Base-by-base conservation (phyloP, 805 yeast genomes). In the Yamadazyma insecticola region DNA sequence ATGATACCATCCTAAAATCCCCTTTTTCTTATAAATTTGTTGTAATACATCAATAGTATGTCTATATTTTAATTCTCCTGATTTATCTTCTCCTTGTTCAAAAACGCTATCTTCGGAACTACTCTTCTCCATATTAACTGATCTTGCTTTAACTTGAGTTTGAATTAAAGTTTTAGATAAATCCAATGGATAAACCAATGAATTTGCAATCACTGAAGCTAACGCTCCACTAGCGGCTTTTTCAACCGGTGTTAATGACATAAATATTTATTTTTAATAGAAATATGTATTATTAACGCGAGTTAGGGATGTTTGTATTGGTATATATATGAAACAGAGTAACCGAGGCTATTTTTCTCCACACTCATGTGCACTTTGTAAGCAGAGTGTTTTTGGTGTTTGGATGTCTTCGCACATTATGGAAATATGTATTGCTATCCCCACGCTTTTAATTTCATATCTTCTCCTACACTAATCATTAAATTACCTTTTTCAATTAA, bases 151-250 rank as follows among this genome's bases (percentile, higher is more conserved):
- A 28, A 65, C 70, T 53, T 84, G 92, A 3, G 88, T 79, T 49
- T 84, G 95, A 26, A 84, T 74, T 36, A 79, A 64, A 0, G 92
- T 82, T 51, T 84, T 84, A 39, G 82, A 72, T 47, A 86, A 62
- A 50, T 86, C 95, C 26, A 86, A 57, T 0, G 95, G 95, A 48
- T 86, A 86, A 1, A 86, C 89, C 25, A 77, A 64, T 6, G 85
- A 62, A 57, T 83, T 86, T 24, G 95, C 95, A 29, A 82, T 53
- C 14, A 79, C 80, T 1, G 94, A 84, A 6, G 94, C 92, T 28
- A 81, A 65, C 0, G 95, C 86, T 0, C 95, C 95, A 29, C 84
- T 77, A 11, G 83, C 69, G 0, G 95, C 95, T 47, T 78, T 76
- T 42, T 86, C 94, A 48, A 85, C 60, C 6, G 85, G 81, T n/a